A percentile compares a stretch with the other conserved stretches of the same genome.
Conservation (phyloP, 495 filamentous ascomycete genomes). For the Trichocladium uniseriatum region DNA sequence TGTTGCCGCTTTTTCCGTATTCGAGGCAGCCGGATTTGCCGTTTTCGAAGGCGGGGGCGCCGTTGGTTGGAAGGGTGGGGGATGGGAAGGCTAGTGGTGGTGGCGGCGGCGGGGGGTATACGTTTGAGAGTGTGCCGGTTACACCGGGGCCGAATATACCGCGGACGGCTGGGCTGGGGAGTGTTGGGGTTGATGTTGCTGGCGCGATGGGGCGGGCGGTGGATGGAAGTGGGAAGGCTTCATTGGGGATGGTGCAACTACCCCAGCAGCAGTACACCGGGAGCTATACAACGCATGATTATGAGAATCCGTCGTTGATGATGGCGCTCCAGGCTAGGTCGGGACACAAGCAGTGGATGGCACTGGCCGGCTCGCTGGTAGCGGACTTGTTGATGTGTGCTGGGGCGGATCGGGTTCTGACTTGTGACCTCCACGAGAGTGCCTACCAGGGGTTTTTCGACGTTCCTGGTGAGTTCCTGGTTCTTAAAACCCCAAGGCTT, state of each 20-base stretch:
- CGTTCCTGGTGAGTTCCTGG: slow-evolving; percentile 47
- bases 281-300: slow-evolving; percentile 46
- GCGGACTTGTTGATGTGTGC: slow-evolving; percentile 91
- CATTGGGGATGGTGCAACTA: not conserved
- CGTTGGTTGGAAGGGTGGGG: slow-evolving; percentile 38
- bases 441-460: slow-evolving; percentile 85
- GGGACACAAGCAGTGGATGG: slow-evolving; percentile 96
- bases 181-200: slow-evolving; percentile 55
- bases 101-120: slow-evolving; percentile 4
- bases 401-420: slow-evolving; percentile 91
- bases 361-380: slow-evolving; percentile 88
- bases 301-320: slow-evolving; percentile 44
- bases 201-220: slow-evolving; percentile 46
- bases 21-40: slow-evolving; percentile 90
- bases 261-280: not conserved
- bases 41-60: slow-evolving; percentile 89
- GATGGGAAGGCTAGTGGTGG: not conserved
- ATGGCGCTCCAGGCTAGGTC: slow-evolving; percentile 64
- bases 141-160: slow-evolving; percentile 65
- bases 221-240: not conserved
- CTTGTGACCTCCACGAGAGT: slow-evolving; percentile 85
- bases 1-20: slow-evolving; percentile 94
- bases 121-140: slow-evolving; percentile 67
- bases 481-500: not conserved
- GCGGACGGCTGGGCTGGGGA: slow-evolving; percentile 49